Percentiles rank a stretch among this genome's conserved stretches.
Evolutionary conservation across 768 basidiomycete genomes (phyloP).

Genomic region (Fomitopsis pulvina): DNA sequence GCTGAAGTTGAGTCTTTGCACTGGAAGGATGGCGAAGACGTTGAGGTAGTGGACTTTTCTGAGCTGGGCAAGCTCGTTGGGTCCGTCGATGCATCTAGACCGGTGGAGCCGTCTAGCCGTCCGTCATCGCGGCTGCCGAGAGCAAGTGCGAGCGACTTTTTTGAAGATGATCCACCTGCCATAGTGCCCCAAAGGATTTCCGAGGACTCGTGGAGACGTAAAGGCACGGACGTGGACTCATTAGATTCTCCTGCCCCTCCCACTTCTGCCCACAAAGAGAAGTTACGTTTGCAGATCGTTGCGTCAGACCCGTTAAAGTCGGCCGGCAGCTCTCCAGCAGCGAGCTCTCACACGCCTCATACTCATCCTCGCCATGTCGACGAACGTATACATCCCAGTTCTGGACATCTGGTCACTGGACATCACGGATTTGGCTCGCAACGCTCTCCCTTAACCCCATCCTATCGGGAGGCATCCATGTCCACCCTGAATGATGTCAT

Average conservation of each 20-base stretch:
- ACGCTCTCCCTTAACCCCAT: slow-evolving; percentile 19
- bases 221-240: not conserved
- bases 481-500: slow-evolving; percentile 76
- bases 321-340: not conserved
- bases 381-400: not conserved
- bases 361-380: not conserved
- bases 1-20: slow-evolving; percentile 32
- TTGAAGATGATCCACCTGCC: slow-evolving; percentile 38
- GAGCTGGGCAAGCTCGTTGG: slow-evolving; percentile 70
- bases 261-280: not conserved
- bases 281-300: not conserved
- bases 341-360: not conserved
- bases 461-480: slow-evolving; percentile 50
- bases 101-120: slow-evolving; percentile 14
- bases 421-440: not conserved
- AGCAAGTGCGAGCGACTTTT: slow-evolving; percentile 66
- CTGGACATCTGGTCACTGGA: not conserved
- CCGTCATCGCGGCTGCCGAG: slow-evolving; percentile 30
- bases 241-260: not conserved
- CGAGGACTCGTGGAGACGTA: slow-evolving; percentile 40
- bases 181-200: slow-evolving; percentile 29
- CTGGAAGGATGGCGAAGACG: slow-evolving; percentile 45
- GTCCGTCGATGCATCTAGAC: slow-evolving; percentile 23
- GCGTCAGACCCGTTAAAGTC: not conserved
- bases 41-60: slow-evolving; percentile 77